Evolutionary conservation across 179 eudicot genomes (phyloP), one percentile per base, ranked within the genome.

Genomic region (Patellifolia procumbens): DNA sequence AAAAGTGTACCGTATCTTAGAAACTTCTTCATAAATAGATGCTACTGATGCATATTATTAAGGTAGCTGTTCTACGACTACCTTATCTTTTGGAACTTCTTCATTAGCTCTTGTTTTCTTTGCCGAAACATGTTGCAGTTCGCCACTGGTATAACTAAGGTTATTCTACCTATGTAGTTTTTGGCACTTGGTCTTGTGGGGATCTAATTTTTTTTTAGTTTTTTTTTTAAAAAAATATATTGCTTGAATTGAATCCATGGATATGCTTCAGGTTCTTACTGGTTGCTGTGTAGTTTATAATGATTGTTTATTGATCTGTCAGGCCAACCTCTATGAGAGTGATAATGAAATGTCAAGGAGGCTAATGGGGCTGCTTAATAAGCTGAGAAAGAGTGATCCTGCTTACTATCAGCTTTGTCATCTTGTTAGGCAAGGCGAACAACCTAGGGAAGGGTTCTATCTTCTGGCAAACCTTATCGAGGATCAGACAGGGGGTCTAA

Each of bases 361-460:
- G 89, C 87, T 93, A 51, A 81, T 87, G 82, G 78, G 78, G 62
- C 70, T 93, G 69, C 82, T 95, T 26, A 60, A 87, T 60, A 90
- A 79, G 79, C 75, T 85, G 83, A 86, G 97, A 78, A 86, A 87
- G 79, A 83, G 75, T 69, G 91, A 93, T 73, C 88, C 83, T 37
- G 87, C 94, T 29, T 90, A 85, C 80, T 93, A 86, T 86, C 99
- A 93, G 83, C 84, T 90, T 63, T 88, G 91, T 78, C 92, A 95
- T 83, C 86, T 95, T 77, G 94, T 93, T 77, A 86, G 96, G 78
- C 99, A 95, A 90, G 97, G 98, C 42, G 98, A 93, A 80, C 99
- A 95, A 79, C 99, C 99, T 11, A 79, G 94, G 78, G 99, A 95
- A 89, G 96, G 97, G 62, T 88, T 81, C 81, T 91, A 89, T 83